Base-by-base conservation (phyloP, 1,284 basidiomycete genomes). In the Microstroma glucosiphilum region DNA sequence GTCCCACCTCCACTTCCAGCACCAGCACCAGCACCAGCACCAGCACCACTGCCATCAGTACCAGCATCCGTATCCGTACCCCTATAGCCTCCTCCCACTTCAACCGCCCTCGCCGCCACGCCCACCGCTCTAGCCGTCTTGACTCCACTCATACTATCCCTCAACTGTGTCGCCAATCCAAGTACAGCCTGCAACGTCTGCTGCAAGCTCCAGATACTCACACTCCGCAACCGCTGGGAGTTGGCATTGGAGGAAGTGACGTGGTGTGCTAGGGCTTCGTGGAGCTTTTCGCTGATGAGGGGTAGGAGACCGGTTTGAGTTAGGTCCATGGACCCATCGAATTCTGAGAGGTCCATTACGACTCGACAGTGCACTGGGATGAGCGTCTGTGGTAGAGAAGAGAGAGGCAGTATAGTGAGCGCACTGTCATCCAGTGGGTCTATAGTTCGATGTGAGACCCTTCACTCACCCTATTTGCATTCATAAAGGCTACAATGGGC, bases 401-500 rank as follows among this genome's bases (percentile, higher is more conserved):
- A 9, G 30, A 9, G 9, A 9, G 9, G 30, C 4, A 37, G 30
- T 37, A 9, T 3, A 40, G 43, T 12, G 17, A 23, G 25, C 19
- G 13, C 37, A 19, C 8, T 26, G 30, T 13, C 11, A 37, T 3
- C 4, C 30, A 37, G 9, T 21, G 54, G 23, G 21, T 12, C 17
- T 9, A 57, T 25, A 3, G 46, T 56, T 43, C 30, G 30, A 4
- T 37, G 4, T 9, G 30, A 37, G 30, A 4, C 3, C 9, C 3
- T 37, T 9, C 9, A 37, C 30, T 37, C 9, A 37, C 30, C 30
- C 53, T 58, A 66, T 79, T 75, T 53, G 77, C 76, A 59, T 79
- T 79, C 71, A 99, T 96, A 78, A 99, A 99, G 0, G 92, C 93
- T 6, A 98, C 96, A 67, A 99, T 97, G 3, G 96, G 94, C 63